Evolutionary conservation across 345 rosid genomes (phyloP).

Genomic region (Eucalyptus brandiana): DNA sequence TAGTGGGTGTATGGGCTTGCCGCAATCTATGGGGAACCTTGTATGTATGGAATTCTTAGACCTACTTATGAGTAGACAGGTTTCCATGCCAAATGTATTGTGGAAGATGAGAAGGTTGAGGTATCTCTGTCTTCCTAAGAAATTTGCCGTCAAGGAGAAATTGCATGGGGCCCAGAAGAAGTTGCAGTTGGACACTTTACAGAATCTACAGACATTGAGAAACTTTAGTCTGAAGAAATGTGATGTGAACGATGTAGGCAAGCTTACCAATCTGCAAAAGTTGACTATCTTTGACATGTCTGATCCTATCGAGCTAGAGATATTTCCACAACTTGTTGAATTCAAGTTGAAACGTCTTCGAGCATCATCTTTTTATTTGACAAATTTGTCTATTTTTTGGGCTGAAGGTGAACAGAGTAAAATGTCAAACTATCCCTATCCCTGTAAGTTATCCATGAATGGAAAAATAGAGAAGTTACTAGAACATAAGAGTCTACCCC

Average conservation of each 20-base stretch:
- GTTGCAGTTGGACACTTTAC: background rate
- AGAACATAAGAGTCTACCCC: too few relatives aligned
- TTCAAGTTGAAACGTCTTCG: background rate
- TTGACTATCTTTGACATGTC: too few relatives aligned
- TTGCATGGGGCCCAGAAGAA: background rate
- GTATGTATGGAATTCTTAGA: slow-evolving; percentile 10
- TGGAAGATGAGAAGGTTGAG: slow-evolving; percentile 9
- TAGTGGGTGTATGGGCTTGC: background rate
- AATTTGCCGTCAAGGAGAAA: background rate
- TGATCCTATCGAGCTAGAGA: too few relatives aligned
- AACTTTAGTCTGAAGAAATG: background rate
- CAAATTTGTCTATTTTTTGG: too few relatives aligned
- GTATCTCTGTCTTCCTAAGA: background rate
- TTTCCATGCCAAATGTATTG: slow-evolving; percentile 1
- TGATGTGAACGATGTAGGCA: background rate
- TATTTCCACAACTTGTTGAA: background rate
- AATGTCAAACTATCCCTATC: too few relatives aligned
- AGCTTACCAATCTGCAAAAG: background rate
- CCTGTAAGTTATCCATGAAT: too few relatives aligned
- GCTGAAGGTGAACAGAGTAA: too few relatives aligned
- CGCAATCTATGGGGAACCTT: slow-evolving; percentile 6
- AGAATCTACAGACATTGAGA: background rate
- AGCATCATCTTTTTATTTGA: background rate
- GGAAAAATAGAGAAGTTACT: too few relatives aligned
- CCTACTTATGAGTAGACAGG: accelerated